These are phyloP conservation scores for Sporobolomyces roseus DNA, from an alignment of 768 basidiomycete species.

Conservation along the genomic window DNA sequence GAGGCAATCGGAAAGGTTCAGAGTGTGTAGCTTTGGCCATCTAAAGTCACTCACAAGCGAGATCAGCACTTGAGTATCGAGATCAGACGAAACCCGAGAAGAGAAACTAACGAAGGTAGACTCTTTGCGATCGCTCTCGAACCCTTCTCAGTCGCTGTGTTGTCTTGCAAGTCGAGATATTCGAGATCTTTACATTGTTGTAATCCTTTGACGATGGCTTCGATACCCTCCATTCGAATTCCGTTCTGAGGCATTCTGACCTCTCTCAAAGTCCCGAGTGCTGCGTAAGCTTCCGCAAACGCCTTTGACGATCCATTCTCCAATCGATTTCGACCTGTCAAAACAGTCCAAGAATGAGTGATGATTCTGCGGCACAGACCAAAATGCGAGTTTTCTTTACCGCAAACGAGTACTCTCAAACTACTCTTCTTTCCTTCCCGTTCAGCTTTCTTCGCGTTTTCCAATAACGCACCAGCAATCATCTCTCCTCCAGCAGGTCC, in stretches of 20 bases:
- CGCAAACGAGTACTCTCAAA: constrained; percentile 78
- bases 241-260: constrained; percentile 97
- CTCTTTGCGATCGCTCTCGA: constrained; percentile 61
- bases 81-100: neutral
- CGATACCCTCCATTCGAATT: constrained; percentile 86
- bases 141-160: constrained; percentile 61
- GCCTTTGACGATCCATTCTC: constrained; percentile 78
- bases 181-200: constrained; percentile 63
- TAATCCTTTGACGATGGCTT: constrained; percentile 70
- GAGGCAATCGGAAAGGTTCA: constrained; percentile 89
- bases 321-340: constrained; percentile 87
- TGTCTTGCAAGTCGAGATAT: constrained; percentile 85
- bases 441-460: constrained; percentile 67
- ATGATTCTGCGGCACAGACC: too few species aligned
- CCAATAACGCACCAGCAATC: constrained; percentile 75
- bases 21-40: constrained; percentile 68
- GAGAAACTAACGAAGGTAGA: constrained; percentile 52
- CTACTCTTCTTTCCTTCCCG: constrained; percentile 66
- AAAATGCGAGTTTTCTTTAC: too few species aligned
- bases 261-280: constrained; percentile 73
- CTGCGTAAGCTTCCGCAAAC: constrained; percentile 85
- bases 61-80: neutral
- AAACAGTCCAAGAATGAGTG: too few species aligned
- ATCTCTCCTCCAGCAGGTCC: constrained; percentile 81
- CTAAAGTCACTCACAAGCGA: neutral